Conservation (phyloP, 2,329 filamentous ascomycete species). For the Fusarium illudens region DNA sequence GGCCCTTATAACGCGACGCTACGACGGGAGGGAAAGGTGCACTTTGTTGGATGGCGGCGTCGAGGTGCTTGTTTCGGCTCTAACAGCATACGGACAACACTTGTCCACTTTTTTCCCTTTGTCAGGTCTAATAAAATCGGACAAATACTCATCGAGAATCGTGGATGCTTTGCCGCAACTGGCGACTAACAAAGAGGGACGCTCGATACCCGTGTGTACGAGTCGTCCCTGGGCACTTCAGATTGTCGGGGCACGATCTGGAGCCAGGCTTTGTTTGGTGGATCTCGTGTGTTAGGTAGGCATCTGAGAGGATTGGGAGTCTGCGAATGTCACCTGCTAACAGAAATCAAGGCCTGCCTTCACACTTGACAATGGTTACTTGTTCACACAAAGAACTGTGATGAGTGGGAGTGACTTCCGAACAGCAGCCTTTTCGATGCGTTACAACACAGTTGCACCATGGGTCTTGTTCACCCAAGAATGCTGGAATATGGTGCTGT, state of each 20-base stretch:
- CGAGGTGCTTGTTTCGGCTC: constrained; percentile 28
- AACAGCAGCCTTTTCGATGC: not conserved
- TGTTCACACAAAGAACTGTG: constrained; percentile 15
- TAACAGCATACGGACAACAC: constrained; percentile 37
- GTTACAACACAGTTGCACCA: not conserved
- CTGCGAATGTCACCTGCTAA: constrained; percentile 15
- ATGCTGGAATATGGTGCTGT: not conserved
- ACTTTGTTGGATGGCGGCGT: constrained; percentile 33
- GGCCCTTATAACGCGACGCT: constrained; percentile 32
- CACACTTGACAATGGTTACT: not conserved
- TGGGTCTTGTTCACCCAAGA: constrained; percentile 10
- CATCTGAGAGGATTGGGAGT: not conserved
- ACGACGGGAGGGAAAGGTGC: constrained; percentile 34
- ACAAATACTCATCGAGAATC: constrained; percentile 41
- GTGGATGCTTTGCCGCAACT: constrained; percentile 17
- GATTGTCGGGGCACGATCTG: constrained; percentile 1
- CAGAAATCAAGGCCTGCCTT: not conserved
- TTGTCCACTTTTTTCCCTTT: constrained; percentile 39
- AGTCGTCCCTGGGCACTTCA: not conserved
- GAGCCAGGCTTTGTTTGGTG: not conserved
- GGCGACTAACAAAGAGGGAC: constrained; percentile 18
- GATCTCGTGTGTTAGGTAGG: constrained; percentile 5
- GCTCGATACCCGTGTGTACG: constrained; percentile 2
- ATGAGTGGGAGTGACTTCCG: not conserved
- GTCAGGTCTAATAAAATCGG: constrained; percentile 45